phyloP scores from a whole-genome alignment of 306 rosid genomes.

The Nissolia schottii region DNA sequence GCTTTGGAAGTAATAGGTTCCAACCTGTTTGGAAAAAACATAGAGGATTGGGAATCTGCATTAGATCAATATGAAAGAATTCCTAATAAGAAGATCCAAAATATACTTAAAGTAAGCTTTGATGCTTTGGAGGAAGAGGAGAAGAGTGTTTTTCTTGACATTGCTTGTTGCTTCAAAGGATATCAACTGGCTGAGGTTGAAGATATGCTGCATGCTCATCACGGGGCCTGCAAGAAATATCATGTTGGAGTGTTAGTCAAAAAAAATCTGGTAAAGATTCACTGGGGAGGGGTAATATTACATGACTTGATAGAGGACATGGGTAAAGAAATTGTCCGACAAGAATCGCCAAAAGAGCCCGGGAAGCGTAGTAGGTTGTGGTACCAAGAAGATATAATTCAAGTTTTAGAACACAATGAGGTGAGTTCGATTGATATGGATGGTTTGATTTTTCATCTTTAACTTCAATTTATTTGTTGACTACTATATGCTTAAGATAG shows the following conservation, averaged over 20 bases:
- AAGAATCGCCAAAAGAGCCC: not conserved
- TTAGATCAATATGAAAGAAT: not conserved
- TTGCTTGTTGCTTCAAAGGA: not conserved
- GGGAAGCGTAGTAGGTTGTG: not conserved
- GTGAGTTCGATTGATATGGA: not conserved
- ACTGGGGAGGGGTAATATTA: not conserved
- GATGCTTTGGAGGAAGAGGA: not conserved
- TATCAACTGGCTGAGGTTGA: not conserved
- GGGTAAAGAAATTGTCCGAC: conserved; percentile 1
- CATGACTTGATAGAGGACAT: conserved; percentile 2
- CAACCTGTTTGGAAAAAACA: not conserved
- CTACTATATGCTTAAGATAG: not conserved
- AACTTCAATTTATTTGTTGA: not conserved
- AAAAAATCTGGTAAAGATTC: not conserved
- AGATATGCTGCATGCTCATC: not conserved
- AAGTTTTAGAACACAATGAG: not conserved
- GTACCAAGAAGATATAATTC: not conserved
- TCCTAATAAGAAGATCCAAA: not conserved
- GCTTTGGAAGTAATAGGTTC: conserved; percentile 22
- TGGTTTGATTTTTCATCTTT: not conserved
- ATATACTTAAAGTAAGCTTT: not conserved
- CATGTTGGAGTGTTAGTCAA: not conserved
- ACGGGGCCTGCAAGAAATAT: not conserved
- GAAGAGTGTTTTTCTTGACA: not conserved
- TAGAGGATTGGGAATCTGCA: not conserved